Percentiles rank a stretch among this genome's conserved stretches.
These are phyloP conservation scores for Rhynchospora tenuis DNA, from an alignment of 176 grass and related monocot genomes.

Conservation along the genomic window DNA sequence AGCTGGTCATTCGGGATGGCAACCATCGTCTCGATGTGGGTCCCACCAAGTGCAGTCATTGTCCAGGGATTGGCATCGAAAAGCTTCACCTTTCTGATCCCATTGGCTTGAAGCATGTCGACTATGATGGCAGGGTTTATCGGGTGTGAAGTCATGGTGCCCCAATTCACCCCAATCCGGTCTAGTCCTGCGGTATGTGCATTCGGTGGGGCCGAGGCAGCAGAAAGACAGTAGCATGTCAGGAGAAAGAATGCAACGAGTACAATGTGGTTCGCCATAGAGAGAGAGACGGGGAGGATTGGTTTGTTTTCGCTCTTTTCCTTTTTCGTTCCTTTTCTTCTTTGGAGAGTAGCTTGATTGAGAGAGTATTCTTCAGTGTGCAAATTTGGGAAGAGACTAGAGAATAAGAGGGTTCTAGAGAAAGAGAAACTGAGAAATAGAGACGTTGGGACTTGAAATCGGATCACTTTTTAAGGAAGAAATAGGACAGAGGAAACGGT, in stretches of 20 bases:
- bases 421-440: neutral
- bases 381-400: neutral
- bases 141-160: constrained; percentile 83
- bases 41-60: constrained; percentile 43
- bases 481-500: neutral
- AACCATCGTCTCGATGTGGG: constrained; percentile 56
- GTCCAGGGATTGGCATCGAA: constrained; percentile 92
- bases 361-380: neutral
- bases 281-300: neutral
- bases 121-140: constrained; percentile 53
- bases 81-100: constrained; percentile 58
- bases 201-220: neutral
- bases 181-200: neutral
- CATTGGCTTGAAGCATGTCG: constrained; percentile 52
- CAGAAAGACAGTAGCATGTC: neutral
- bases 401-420: neutral
- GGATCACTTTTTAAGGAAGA: neutral
- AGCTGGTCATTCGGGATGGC: constrained; percentile 81
- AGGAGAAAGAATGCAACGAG: neutral
- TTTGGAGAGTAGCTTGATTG: neutral
- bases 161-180: constrained; percentile 66
- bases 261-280: neutral
- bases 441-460: constrained; percentile 5
- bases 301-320: neutral
- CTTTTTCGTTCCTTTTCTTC: neutral